A percentile compares a stretch with the other conserved stretches of the same genome.
Evolutionary conservation across 2,329 filamentous ascomycete species (phyloP).

Genomic region (Leptographium wingfieldii): DNA sequence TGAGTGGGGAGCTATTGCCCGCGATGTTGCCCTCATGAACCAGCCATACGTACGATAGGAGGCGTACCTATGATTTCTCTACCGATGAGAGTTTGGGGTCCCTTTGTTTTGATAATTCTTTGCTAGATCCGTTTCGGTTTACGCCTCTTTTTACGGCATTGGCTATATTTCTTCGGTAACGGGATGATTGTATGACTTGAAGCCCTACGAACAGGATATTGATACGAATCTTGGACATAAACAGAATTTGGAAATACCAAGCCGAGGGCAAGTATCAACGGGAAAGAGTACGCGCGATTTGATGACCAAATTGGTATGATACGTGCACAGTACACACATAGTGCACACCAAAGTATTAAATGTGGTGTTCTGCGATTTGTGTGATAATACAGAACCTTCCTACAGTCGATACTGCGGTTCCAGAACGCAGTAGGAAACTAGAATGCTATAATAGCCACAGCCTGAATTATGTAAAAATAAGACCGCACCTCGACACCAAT

Average conservation of each 20-base stretch:
- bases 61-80: not conserved
- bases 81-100: not conserved
- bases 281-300: not conserved
- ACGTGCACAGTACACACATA: not conserved
- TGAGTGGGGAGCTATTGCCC: slow-evolving; percentile 79
- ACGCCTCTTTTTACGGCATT: too few species aligned
- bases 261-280: not conserved
- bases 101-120: not conserved
- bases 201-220: not conserved
- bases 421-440: not conserved
- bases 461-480: not conserved
- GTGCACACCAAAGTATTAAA: not conserved
- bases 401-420: not conserved
- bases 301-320: not conserved
- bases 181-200: not conserved
- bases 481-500: not conserved
- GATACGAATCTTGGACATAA: not conserved
- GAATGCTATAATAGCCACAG: not conserved
- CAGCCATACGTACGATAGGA: slow-evolving; percentile 67
- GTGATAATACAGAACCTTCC: not conserved
- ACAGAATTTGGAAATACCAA: not conserved
- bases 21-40: slow-evolving; percentile 94
- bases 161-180: not conserved
- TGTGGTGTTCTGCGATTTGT: not conserved
- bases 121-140: too few species aligned